Conservation (phyloP, 2,329 filamentous ascomycete genomes). For the Xylaria arbuscula region DNA sequence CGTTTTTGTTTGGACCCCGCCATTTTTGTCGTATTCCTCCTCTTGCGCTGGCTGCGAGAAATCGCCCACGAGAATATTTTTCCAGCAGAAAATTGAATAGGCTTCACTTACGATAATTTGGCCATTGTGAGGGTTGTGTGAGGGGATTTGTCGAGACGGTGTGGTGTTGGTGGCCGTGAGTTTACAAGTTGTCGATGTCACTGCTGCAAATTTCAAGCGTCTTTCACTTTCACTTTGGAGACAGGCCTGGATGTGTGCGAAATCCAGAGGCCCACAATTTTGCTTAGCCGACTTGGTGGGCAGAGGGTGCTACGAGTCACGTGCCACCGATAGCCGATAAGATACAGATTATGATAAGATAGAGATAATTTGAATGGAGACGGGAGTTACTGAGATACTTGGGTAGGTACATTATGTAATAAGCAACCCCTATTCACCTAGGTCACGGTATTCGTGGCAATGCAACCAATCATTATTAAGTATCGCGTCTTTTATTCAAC, state of each 20-base stretch:
- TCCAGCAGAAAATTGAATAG: constrained; percentile 18
- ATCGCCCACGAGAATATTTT: not conserved
- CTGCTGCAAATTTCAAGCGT: too few species aligned
- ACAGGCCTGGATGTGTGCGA: constrained; percentile 26
- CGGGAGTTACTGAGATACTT: not conserved
- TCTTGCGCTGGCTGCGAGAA: constrained; percentile 13
- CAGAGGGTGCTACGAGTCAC: constrained; percentile 21
- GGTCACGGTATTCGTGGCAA: too few species aligned
- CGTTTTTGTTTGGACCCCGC: constrained; percentile 22
- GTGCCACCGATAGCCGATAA: constrained; percentile 29
- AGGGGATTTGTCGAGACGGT: constrained; percentile 32
- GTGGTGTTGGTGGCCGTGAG: constrained; percentile 32
- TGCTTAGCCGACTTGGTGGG: constrained; percentile 33
- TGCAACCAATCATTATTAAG: too few species aligned
- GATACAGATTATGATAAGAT: constrained; percentile 23
- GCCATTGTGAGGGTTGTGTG: constrained; percentile 46
- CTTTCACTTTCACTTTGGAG: not conserved
- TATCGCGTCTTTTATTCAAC: too few species aligned
- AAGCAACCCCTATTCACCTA: too few species aligned
- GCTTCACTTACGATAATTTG: constrained; percentile 47
- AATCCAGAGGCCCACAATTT: constrained; percentile 35
- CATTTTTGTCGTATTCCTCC: constrained; percentile 22
- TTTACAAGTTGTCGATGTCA: constrained; percentile 34
- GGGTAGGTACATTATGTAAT: too few species aligned
- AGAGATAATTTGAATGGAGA: not conserved